A percentile compares a stretch with the other conserved stretches of the same genome.
These are phyloP conservation scores for Madurella mycetomatis DNA, from an alignment of 2,329 filamentous ascomycete species.

Conservation along the genomic window DNA sequence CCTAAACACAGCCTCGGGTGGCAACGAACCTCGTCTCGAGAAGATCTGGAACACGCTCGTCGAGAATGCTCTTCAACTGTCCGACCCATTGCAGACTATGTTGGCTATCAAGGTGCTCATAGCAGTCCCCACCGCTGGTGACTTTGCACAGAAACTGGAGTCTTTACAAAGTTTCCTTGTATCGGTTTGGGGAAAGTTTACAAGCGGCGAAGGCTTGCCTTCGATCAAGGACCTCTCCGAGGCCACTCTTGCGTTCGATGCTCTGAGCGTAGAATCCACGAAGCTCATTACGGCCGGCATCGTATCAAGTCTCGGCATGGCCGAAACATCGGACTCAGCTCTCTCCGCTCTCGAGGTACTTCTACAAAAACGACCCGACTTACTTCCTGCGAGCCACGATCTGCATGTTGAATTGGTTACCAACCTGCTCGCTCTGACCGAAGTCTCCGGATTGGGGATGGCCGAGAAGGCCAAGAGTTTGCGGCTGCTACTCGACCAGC, in stretches of 20 bases:
- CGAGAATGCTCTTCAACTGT: slow-evolving; percentile 35
- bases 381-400: slow-evolving; percentile 43
- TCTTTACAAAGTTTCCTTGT: slow-evolving; percentile 47
- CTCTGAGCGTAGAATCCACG: slow-evolving; percentile 34
- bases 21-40: slow-evolving; percentile 35
- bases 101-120: slow-evolving; percentile 43
- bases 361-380: slow-evolving; percentile 39
- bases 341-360: slow-evolving; percentile 47
- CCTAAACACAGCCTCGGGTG: slow-evolving; percentile 52
- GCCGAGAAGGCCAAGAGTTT: slow-evolving; percentile 41
- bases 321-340: slow-evolving; percentile 27
- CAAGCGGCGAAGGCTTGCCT: slow-evolving; percentile 27
- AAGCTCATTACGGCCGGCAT: slow-evolving; percentile 30
- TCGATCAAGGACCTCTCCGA: slow-evolving; percentile 45
- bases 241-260: slow-evolving; percentile 41
- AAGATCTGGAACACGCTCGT: slow-evolving; percentile 44
- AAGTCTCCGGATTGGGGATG: slow-evolving; percentile 39
- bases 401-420: slow-evolving; percentile 49
- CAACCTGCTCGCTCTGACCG: slow-evolving; percentile 50
- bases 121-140: slow-evolving; percentile 38
- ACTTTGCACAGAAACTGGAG: slow-evolving; percentile 36
- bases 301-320: slow-evolving; percentile 23
- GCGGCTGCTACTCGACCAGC: slow-evolving; percentile 43
- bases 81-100: slow-evolving; percentile 27
- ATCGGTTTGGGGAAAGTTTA: slow-evolving; percentile 36